Percentiles rank a stretch among this genome's conserved stretches.
These are phyloP conservation scores for Ogataea siamensis DNA, from an alignment of 805 yeast species.

Conservation along the genomic window DNA sequence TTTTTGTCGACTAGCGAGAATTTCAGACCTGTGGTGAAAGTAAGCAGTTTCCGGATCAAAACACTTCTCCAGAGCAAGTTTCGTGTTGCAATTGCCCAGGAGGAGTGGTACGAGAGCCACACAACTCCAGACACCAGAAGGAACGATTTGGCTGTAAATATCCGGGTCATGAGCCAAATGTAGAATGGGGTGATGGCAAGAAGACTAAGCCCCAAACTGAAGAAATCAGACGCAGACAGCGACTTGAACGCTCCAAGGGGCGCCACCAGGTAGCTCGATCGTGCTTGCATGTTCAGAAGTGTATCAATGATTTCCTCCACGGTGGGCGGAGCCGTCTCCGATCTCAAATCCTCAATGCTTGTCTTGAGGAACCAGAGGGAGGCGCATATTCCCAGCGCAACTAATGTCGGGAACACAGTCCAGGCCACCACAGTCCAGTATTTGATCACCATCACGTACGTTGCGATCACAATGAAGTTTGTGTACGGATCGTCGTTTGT, in stretches of 20 bases:
- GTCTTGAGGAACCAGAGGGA: conserved; percentile 46
- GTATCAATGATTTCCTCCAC: conserved; percentile 51
- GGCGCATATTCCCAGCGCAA: conserved; percentile 38
- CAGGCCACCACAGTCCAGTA: conserved; percentile 42
- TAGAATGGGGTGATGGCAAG: conserved; percentile 45
- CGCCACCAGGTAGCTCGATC: conserved; percentile 40
- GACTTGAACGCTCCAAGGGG: conserved; percentile 32
- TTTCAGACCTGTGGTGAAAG: conserved; percentile 42
- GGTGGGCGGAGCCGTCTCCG: conserved; percentile 41
- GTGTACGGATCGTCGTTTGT: conserved; percentile 49
- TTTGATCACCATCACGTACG: conserved; percentile 39
- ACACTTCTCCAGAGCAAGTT: conserved; percentile 51
- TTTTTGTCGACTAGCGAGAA: conserved; percentile 21
- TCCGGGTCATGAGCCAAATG: conserved; percentile 33
- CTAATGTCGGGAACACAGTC: conserved; percentile 39
- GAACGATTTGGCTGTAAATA: conserved; percentile 36
- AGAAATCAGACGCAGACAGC: conserved; percentile 25
- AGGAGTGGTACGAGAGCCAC: conserved; percentile 44
- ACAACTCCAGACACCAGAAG: conserved; percentile 37
- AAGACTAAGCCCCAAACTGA: conserved; percentile 34
- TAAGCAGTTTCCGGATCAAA: conserved; percentile 38
- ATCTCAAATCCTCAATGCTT: conserved; percentile 36
- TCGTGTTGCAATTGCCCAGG: conserved; percentile 46
- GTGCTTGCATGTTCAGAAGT: conserved; percentile 42
- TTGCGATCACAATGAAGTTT: conserved; percentile 42